phyloP scores from a whole-genome alignment of 2,329 filamentous ascomycete genomes.

The Aspergillus pseudonomiae region DNA sequence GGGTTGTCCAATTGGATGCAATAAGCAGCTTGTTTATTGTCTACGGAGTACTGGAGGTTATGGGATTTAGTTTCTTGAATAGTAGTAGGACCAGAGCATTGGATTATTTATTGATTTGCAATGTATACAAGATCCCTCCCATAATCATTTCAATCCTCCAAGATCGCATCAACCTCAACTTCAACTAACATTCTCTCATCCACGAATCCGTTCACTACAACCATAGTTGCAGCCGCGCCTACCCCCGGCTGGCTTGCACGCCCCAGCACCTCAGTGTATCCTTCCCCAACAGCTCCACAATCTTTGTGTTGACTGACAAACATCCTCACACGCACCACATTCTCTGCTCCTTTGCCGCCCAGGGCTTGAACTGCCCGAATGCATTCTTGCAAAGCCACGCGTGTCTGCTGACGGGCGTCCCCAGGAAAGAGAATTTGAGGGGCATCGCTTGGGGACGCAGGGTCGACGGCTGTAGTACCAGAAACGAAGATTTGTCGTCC shows the following conservation, averaged over 20 bases:
- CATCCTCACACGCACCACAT: conserved; percentile 39
- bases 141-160: conserved; percentile 9
- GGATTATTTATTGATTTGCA: neutral
- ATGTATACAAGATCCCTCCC: neutral
- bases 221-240: conserved; percentile 41
- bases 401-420: conserved; percentile 36
- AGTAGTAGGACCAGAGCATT: neutral
- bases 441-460: conserved; percentile 27
- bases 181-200: conserved; percentile 43
- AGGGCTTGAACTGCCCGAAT: conserved; percentile 38
- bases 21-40: neutral
- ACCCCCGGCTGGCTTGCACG: conserved; percentile 26
- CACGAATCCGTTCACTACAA: conserved; percentile 43
- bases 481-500: conserved; percentile 41
- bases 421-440: conserved; percentile 35
- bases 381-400: conserved; percentile 27
- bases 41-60: neutral
- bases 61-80: neutral
- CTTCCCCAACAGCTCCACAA: conserved; percentile 32
- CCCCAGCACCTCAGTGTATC: conserved; percentile 34
- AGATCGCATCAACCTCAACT: conserved; percentile 43
- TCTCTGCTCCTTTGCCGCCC: conserved; percentile 34
- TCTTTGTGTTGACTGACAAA: conserved; percentile 37
- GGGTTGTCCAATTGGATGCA: neutral
- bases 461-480: conserved; percentile 43